Percentiles rank a stretch among this genome's conserved stretches.
phyloP scores from a whole-genome alignment of 352 stramenopile species.

The Pythium graminicola region DNA sequence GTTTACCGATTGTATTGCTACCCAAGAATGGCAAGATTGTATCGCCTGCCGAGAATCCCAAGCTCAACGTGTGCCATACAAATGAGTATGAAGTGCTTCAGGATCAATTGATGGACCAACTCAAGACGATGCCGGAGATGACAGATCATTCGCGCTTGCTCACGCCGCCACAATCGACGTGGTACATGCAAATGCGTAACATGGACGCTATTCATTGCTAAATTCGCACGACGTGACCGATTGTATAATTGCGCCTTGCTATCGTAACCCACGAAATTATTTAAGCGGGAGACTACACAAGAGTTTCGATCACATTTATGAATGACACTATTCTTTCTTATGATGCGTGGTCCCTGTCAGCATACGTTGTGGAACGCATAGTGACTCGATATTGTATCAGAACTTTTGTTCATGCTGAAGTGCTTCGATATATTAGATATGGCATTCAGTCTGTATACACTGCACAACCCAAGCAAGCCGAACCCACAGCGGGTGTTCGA shows the following conservation, averaged over 20 bases:
- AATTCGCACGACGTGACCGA: slow-evolving; percentile 6
- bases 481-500: too few species aligned
- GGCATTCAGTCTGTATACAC: too few species aligned
- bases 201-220: slow-evolving; percentile 59
- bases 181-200: slow-evolving; percentile 78
- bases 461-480: too few species aligned
- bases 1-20: slow-evolving; percentile 61
- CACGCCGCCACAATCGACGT: slow-evolving; percentile 69
- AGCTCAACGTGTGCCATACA: slow-evolving; percentile 61
- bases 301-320: too few species aligned
- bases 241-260: background rate
- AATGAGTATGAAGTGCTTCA: slow-evolving; percentile 57
- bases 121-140: slow-evolving; percentile 36
- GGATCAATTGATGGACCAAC: slow-evolving; percentile 40
- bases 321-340: too few species aligned
- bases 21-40: slow-evolving; percentile 57
- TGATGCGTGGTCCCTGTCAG: too few species aligned
- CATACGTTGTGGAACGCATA: too few species aligned
- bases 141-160: slow-evolving; percentile 41
- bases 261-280: slow-evolving; percentile 5
- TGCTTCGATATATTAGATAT: too few species aligned
- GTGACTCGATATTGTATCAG: background rate
- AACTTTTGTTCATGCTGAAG: too few species aligned
- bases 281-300: background rate
- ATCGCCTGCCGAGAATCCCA: slow-evolving; percentile 70